A percentile compares a stretch with the other conserved stretches of the same genome.
Conservation (phyloP, 2,329 filamentous ascomycete genomes). For the Sphaerulina populicola region DNA sequence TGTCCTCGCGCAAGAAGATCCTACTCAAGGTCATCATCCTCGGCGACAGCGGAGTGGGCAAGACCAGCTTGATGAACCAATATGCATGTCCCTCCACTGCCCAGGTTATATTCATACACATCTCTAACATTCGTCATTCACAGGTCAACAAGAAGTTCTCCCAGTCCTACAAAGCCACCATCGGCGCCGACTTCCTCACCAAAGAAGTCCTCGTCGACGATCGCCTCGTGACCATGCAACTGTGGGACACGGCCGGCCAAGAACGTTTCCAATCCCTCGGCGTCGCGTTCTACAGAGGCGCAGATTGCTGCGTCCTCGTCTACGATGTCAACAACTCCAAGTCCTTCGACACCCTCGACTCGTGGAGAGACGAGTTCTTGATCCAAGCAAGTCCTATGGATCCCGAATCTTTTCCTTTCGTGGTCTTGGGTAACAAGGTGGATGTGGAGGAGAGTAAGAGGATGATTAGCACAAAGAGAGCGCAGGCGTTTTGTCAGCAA, state of each 20-base stretch:
- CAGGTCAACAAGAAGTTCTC: constrained; percentile 99
- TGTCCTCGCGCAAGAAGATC: constrained; percentile 36
- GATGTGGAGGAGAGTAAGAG: constrained; percentile 97
- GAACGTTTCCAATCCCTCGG: constrained; percentile 96
- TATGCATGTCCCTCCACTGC: constrained; percentile 60
- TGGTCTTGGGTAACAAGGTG: constrained; percentile 97
- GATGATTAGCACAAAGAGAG: constrained; percentile 89
- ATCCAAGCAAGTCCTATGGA: constrained; percentile 96
- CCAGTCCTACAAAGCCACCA: constrained; percentile 98
- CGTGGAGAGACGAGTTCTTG: constrained; percentile 96
- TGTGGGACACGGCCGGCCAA: constrained; percentile 97
- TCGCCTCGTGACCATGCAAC: constrained; percentile 96
- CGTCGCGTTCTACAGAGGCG: constrained; percentile 93
- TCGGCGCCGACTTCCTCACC: constrained; percentile 95
- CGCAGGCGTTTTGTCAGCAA: constrained; percentile 94
- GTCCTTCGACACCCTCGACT: constrained; percentile 96
- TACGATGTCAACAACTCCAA: constrained; percentile 99
- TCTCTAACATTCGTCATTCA: constrained; percentile 4
- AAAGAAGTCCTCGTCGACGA: constrained; percentile 97
- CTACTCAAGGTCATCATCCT: constrained; percentile 70
- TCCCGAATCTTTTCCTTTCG: constrained; percentile 95
- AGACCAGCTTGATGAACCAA: constrained; percentile 99
- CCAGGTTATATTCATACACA: neutral
- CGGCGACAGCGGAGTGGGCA: constrained; percentile 96
- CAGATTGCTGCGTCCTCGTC: constrained; percentile 94